Evolutionary conservation across 2,329 filamentous ascomycete species (phyloP), one percentile per base, ranked within the genome.

Genomic region (Neonectria faginata): DNA sequence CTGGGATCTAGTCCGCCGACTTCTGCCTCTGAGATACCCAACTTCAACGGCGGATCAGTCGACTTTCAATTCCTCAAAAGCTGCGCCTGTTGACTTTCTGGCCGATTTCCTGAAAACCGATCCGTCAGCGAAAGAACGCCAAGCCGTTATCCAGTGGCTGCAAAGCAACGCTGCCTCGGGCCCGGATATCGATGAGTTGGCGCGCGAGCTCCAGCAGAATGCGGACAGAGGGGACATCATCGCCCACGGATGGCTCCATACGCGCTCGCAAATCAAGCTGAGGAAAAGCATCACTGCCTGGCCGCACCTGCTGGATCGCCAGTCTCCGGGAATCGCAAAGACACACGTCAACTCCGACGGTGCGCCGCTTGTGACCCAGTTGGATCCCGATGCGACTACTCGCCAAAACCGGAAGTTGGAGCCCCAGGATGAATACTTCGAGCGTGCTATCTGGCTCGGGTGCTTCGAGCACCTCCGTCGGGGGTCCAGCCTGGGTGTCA

Each of bases 391-490:
- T 81, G 93, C 94, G 6, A 85, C 89, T n/a, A 90, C 89, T 41
- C 88, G 96, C 65, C 94, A 98, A 78, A 86, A 85, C 53, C 88
- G 92, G 58, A 88, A 86, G 54, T 83, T 98, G 44, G 91, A 97
- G 75, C 87, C 89, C 25, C 89, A 94, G 72, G 96, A 99, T 75
- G 89, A 93, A 69, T 94, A 90, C 73, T 96, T 95, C 67, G 96
- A 99, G 80, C 88, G 91, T 57, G 92, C 94, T 3, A 92, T 97
- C 51, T 98, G 96, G 94, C 86, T 94, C 65, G 91, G 92, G n/a
- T 96, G 93, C 79, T 98, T 94, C 82, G 93, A 97, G 77, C 92
- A 97, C 83, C 84, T 99, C 57, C 89, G 95, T 53, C 89, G 94
- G 50, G 96, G 96, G n/a, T 90, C 89, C 69, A 88, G 85, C 66